Percentiles rank a stretch among this genome's conserved stretches.
These are phyloP conservation scores for Fermentozyma sake DNA, from an alignment of 1,139 yeast genomes.

Conservation along the genomic window DNA sequence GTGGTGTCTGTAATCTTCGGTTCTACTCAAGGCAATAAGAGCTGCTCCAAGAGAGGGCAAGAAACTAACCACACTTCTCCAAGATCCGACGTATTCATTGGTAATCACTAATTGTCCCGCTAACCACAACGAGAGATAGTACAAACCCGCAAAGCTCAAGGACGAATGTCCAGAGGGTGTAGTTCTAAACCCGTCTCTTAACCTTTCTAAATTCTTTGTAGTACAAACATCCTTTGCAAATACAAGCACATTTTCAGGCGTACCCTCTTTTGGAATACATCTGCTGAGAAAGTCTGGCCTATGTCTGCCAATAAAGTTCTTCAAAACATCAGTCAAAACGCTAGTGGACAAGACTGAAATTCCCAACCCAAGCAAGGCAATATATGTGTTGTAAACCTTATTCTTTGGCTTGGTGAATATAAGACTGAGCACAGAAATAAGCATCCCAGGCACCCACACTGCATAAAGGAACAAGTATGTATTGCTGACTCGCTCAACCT, in stretches of 20 bases:
- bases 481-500: constrained; percentile 35
- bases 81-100: constrained; percentile 42
- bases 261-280: constrained; percentile 52
- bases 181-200: constrained; percentile 69
- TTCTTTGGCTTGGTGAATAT: constrained; percentile 29
- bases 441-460: constrained; percentile 32
- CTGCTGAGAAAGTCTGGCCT: constrained; percentile 77
- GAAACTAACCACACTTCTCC: constrained; percentile 44
- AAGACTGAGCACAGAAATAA: constrained; percentile 21
- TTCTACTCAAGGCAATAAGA: constrained; percentile 64
- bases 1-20: constrained; percentile 79
- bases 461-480: constrained; percentile 33
- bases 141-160: constrained; percentile 61
- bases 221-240: constrained; percentile 62
- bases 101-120: constrained; percentile 52
- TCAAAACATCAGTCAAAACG: constrained; percentile 49
- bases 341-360: constrained; percentile 38
- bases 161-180: constrained; percentile 80
- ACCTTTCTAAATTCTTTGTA: constrained; percentile 31
- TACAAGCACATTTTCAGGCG: constrained; percentile 46
- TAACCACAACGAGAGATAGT: constrained; percentile 60
- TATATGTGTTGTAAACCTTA: constrained; percentile 35
- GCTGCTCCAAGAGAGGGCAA: constrained; percentile 52
- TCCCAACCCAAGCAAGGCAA: constrained; percentile 37
- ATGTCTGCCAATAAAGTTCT: constrained; percentile 70